Evolutionary conservation across 768 basidiomycete genomes (phyloP).

Genomic region (Chalciporus chontae): DNA sequence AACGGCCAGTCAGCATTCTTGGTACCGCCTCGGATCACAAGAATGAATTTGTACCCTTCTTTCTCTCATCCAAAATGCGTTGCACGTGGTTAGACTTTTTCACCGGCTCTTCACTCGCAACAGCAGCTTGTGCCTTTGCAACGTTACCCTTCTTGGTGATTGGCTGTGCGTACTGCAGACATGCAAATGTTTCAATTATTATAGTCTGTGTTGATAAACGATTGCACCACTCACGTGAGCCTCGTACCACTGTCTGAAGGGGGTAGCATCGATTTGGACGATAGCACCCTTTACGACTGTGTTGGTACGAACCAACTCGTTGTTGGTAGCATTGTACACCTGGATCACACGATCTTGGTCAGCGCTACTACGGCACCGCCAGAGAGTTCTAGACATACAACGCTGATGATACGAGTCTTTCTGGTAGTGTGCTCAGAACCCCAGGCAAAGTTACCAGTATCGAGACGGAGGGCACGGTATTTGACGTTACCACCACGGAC

Average conservation of each 20-base stretch:
- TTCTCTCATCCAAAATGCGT: conserved; percentile 83
- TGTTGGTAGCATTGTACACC: conserved; percentile 99
- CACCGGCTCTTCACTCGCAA: conserved; percentile 47
- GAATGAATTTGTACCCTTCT: conserved; percentile 64
- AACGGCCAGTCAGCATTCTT: conserved; percentile 15
- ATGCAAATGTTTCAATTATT: conserved; percentile 1
- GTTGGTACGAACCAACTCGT: conserved; percentile 99
- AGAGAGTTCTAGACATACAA: conserved; percentile 56
- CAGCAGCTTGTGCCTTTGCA: conserved; percentile 50
- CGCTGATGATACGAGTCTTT: conserved; percentile 95
- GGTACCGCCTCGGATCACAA: background rate
- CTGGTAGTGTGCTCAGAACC: conserved; percentile 89
- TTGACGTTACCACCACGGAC: conserved; percentile 95
- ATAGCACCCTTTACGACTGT: conserved; percentile 96
- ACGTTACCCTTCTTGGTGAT: conserved; percentile 76
- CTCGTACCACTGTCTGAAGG: conserved; percentile 99
- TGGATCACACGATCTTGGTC: conserved; percentile 27
- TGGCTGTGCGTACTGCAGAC: conserved; percentile 83
- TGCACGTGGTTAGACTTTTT: conserved; percentile 91
- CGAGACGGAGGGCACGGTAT: conserved; percentile 93
- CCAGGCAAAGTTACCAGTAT: conserved; percentile 98
- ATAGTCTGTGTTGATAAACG: background rate
- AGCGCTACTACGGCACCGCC: conserved; percentile 1
- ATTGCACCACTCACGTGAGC: conserved; percentile 68
- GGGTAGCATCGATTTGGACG: conserved; percentile 96